Evolutionary conservation across 192 early-diverging fungal species (phyloP).

Genomic region (Obelidium mucronatum): DNA sequence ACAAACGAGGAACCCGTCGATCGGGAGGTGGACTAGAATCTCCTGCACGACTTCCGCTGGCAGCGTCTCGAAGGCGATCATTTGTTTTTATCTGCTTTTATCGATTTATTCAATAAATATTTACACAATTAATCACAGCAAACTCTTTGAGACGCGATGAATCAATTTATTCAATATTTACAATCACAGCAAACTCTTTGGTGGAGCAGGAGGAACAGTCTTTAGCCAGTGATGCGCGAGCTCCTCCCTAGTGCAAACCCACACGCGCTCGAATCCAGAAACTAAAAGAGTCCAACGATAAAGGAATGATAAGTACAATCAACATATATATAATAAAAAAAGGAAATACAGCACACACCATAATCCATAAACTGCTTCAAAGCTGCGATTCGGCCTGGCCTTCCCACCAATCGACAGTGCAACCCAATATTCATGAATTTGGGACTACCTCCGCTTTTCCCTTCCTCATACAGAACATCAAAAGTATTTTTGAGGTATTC

Average conservation of each 20-base stretch:
- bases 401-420: slow-evolving; percentile 58
- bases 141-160: too few species aligned
- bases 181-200: too few species aligned
- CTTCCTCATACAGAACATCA: slow-evolving; percentile 57
- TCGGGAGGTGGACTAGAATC: too few species aligned
- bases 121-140: too few species aligned
- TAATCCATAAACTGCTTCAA: slow-evolving; percentile 57
- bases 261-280: slow-evolving; percentile 46
- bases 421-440: slow-evolving; percentile 62
- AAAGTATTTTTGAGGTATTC: slow-evolving; percentile 60
- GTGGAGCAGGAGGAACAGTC: slow-evolving; percentile 18
- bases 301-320: not conserved
- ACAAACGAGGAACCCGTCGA: too few species aligned
- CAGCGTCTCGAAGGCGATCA: too few species aligned
- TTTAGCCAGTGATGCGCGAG: slow-evolving; percentile 57
- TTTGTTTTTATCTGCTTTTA: too few species aligned
- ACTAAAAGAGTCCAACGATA: slow-evolving; percentile 37
- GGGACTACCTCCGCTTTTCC: slow-evolving; percentile 35
- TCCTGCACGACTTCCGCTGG: too few species aligned
- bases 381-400: slow-evolving; percentile 52
- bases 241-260: slow-evolving; percentile 60
- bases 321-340: not conserved
- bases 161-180: too few species aligned
- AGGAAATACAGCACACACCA: slow-evolving; percentile 10
- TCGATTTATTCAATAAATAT: too few species aligned